Base-by-base conservation (phyloP, 768 basidiomycete genomes). In the Peribolospora baueri region DNA sequence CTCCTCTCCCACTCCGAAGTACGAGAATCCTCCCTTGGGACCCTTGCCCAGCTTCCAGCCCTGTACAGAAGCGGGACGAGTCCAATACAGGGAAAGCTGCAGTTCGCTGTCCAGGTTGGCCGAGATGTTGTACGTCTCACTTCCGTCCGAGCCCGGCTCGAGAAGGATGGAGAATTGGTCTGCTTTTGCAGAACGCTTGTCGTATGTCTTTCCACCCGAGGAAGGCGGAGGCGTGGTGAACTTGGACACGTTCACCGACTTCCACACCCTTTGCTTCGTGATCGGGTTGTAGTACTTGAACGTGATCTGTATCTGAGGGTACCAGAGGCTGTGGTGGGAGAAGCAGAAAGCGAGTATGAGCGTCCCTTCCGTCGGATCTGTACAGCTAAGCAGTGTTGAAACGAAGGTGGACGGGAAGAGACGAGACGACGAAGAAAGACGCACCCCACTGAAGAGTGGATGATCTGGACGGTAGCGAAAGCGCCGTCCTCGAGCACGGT, bases 1-100 rank as follows among this genome's bases (percentile, higher is more conserved):
- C 2, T 54, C 53, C 51, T 56, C 52, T 5, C 42, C 57, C 7
- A 53, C 45, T 6, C 87, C 87, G 67, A 81, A 90, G 71, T 88
- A 84, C 56, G 85, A 84, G 68, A 76, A 80, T 0, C 93, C 93
- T 11, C 87, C 93, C 57, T 81, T 75, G 9, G 80, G 76, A 3
- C 87, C 88, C 54, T 78, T 76, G 55, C 93, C 93, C 54, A 90
- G 66, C 71, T 97, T 97, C 75, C 78, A 95, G 40, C 91, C 91
- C 10, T 82, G 79, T 0, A 76, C 74, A n/a, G 70, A 67, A 37
- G 75, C 73, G 11, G 84, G 78, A 46, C 84, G 79, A 39, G 73
- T 68, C 57, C 87, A 70, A 38, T 79, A 78, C 58, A 97, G 69
- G 7, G 79, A 78, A 56, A 97, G 64, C 66, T 90, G 84, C 36